Evolutionary conservation across 1,284 basidiomycete genomes (phyloP).

Genomic region (Rhodotorula sp.): DNA sequence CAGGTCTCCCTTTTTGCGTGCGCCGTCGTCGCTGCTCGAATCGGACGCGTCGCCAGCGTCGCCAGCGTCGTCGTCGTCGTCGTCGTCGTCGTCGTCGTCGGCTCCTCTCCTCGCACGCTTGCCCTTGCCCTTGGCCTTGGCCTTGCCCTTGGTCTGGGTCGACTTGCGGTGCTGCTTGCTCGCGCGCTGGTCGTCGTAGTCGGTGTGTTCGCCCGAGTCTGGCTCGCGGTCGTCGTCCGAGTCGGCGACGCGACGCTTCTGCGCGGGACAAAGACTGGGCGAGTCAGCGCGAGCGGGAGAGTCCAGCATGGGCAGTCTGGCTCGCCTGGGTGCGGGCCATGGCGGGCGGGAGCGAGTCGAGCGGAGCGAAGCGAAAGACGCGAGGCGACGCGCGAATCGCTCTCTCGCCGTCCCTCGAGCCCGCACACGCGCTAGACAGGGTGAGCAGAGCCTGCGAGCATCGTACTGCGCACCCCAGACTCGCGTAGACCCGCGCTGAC

Average conservation of each 20-base stretch:
- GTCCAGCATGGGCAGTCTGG: neutral
- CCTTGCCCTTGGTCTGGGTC: neutral
- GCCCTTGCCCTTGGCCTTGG: conserved; percentile 5
- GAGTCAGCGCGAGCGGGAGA: neutral
- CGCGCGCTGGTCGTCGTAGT: conserved; percentile 11
- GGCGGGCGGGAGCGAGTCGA: neutral
- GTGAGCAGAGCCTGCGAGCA: no score
- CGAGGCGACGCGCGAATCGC: conserved; percentile 2
- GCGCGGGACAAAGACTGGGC: neutral
- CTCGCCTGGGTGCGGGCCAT: conserved; percentile 3
- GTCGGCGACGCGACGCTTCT: conserved; percentile 10
- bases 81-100: neutral
- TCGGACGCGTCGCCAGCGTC: conserved; percentile 7
- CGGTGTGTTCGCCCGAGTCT: conserved; percentile 4
- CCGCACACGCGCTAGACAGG: no score
- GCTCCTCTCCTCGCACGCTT: neutral
- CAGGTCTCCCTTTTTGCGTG: conserved; percentile 10
- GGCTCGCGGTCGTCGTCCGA: conserved; percentile 1
- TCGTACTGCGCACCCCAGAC: no score
- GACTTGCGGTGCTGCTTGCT: neutral
- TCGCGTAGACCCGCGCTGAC: no score
- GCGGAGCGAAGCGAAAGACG: neutral
- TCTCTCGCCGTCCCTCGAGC: no score
- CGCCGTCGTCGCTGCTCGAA: neutral
- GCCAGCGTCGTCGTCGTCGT: conserved; percentile 16